Evolutionary conservation across 495 filamentous ascomycete species (phyloP).

Genomic region (Penicillium psychrofluorescens): DNA sequence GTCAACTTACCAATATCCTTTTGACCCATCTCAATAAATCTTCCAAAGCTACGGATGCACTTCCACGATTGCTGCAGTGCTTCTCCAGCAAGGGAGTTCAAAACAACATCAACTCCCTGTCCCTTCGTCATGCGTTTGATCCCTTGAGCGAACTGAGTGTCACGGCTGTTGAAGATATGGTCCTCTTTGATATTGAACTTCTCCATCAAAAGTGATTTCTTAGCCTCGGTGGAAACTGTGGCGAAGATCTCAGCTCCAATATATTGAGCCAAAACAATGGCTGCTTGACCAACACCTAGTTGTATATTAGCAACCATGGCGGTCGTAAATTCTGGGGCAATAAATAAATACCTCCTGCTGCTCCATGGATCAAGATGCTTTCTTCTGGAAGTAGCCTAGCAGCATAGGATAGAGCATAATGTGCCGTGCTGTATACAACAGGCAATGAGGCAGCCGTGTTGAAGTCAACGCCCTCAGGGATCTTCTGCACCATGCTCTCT

Average conservation of each 20-base stretch:
- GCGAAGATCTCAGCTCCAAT: background rate
- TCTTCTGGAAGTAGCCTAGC: too few relatives aligned
- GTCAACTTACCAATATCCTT: too few relatives aligned
- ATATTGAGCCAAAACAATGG: background rate
- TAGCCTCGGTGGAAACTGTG: background rate
- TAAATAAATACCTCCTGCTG: too few relatives aligned
- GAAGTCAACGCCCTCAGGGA: conserved; percentile 3
- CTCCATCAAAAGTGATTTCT: background rate
- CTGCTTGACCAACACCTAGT: background rate
- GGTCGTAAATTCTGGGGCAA: too few relatives aligned
- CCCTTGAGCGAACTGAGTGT: conserved; percentile 3
- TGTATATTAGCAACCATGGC: background rate
- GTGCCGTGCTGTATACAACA: too few relatives aligned
- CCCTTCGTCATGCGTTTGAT: conserved; percentile 35
- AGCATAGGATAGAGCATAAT: too few relatives aligned
- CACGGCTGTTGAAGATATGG: background rate
- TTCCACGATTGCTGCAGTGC: conserved; percentile 33
- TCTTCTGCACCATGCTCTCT: too few relatives aligned
- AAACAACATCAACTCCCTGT: conserved; percentile 25
- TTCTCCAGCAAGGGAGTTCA: conserved; percentile 22
- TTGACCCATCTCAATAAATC: conserved; percentile 43
- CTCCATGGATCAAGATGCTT: too few relatives aligned
- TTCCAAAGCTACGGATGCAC: conserved; percentile 39
- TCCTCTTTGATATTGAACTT: background rate
- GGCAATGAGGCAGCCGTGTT: too few relatives aligned